A percentile compares a stretch with the other conserved stretches of the same genome.
phyloP scores from a whole-genome alignment of 2,329 filamentous ascomycete genomes.

The Ophiostoma ips region DNA sequence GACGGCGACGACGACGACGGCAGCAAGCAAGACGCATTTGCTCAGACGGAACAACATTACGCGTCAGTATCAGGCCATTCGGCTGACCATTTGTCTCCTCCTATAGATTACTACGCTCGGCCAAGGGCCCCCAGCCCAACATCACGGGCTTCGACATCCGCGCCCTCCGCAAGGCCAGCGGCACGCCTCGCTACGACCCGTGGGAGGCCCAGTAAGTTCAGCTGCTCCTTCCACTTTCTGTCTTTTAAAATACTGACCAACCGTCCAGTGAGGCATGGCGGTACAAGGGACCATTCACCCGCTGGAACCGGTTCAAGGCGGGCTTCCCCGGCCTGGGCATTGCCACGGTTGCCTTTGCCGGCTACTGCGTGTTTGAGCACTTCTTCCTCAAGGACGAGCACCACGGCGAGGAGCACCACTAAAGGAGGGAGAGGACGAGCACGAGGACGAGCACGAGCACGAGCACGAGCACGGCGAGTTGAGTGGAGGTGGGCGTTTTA shows the following conservation, averaged over 20 bases:
- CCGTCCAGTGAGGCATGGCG: conserved; percentile 78
- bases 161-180: conserved; percentile 61
- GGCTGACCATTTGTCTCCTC: not conserved
- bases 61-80: not conserved
- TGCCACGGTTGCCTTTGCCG: conserved; percentile 78
- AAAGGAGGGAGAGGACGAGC: conserved; percentile 12
- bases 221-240: not conserved
- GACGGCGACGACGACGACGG: not conserved
- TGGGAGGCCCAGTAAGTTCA: conserved; percentile 50
- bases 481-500: too few species aligned
- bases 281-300: conserved; percentile 76
- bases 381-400: conserved; percentile 66
- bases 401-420: conserved; percentile 47
- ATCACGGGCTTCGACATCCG: conserved; percentile 86
- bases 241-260: not conserved
- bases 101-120: conserved; percentile 36
- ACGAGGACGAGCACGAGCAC: not conserved
- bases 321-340: conserved; percentile 85
- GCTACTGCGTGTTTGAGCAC: conserved; percentile 82
- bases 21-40: not conserved
- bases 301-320: conserved; percentile 77
- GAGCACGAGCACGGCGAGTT: too few species aligned
- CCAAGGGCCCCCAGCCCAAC: conserved; percentile 47
- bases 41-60: not conserved
- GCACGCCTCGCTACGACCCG: conserved; percentile 48